Evolutionary conservation across 805 yeast genomes (phyloP).

Genomic region (Kluyveromyces aestuarii): DNA sequence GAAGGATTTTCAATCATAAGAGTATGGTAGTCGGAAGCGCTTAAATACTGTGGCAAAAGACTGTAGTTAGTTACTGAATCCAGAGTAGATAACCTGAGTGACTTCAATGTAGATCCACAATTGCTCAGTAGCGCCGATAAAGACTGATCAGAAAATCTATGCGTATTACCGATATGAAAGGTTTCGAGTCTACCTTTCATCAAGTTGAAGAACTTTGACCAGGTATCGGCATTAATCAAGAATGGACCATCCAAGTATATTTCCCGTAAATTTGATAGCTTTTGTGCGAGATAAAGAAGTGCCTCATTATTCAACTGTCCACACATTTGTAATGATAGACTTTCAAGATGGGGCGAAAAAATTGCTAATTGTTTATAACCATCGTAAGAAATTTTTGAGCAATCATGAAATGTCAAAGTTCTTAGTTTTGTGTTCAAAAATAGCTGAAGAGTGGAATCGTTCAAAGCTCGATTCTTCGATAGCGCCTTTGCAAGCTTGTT

Average conservation of each 20-base stretch:
- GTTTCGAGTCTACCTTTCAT: conserved; percentile 45
- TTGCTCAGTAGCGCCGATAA: conserved; percentile 51
- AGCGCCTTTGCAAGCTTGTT: conserved; percentile 66
- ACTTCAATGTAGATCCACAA: conserved; percentile 47
- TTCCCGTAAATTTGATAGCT: conserved; percentile 44
- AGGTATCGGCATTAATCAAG: conserved; percentile 60
- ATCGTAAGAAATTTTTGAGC: conserved; percentile 65
- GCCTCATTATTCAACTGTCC: conserved; percentile 82
- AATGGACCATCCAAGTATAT: conserved; percentile 85
- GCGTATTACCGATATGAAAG: conserved; percentile 71
- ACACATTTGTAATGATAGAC: conserved; percentile 76
- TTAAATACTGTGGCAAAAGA: conserved; percentile 54
- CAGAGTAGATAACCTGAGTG: conserved; percentile 54
- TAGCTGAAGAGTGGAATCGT: conserved; percentile 60
- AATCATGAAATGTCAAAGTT: conserved; percentile 78
- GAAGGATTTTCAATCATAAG: conserved; percentile 65
- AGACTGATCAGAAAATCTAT: conserved; percentile 65
- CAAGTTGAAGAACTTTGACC: conserved; percentile 66
- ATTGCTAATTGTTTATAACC: conserved; percentile 65
- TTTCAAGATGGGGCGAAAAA: conserved; percentile 63
- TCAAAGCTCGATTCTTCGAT: conserved; percentile 72
- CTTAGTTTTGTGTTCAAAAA: conserved; percentile 56
- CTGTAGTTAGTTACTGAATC: conserved; percentile 66
- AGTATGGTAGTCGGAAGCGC: conserved; percentile 34
- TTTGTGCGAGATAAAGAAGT: conserved; percentile 49